Evolutionary conservation across 2,329 filamentous ascomycete genomes (phyloP).

Genomic region (Basipetospora chlamydospora): DNA sequence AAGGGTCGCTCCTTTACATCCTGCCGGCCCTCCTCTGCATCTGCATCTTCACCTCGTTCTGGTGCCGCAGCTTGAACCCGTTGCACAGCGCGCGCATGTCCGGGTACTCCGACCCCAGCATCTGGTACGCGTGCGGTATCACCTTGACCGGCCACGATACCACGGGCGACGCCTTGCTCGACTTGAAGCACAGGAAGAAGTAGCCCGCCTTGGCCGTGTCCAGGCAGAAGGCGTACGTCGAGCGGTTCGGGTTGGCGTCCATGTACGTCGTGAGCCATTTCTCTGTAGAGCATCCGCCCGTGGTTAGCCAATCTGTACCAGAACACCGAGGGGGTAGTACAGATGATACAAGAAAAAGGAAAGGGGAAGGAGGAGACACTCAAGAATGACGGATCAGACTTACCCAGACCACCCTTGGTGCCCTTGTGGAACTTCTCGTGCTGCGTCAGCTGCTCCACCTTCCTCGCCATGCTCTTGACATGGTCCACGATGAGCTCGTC

Average conservation of each 20-base stretch:
- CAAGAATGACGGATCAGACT: too few species aligned
- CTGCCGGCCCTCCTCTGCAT: slow-evolving; percentile 10
- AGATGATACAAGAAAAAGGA: not conserved
- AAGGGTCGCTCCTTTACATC: too few species aligned
- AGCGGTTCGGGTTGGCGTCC: slow-evolving; percentile 86
- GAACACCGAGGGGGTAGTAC: not conserved
- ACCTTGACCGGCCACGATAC: slow-evolving; percentile 78
- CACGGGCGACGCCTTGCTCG: slow-evolving; percentile 57
- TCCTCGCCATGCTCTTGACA: slow-evolving; percentile 93
- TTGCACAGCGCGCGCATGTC: slow-evolving; percentile 94
- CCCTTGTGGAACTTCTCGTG: slow-evolving; percentile 86
- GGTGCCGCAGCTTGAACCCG: slow-evolving; percentile 79
- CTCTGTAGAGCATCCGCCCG: slow-evolving; percentile 51
- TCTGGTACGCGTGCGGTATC: slow-evolving; percentile 83
- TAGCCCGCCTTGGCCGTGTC: slow-evolving; percentile 85
- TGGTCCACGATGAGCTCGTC: slow-evolving; percentile 96
- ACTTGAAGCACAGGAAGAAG: slow-evolving; percentile 95
- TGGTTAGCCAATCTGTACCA: slow-evolving; percentile 10
- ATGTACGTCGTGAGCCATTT: slow-evolving; percentile 94
- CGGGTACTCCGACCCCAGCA: slow-evolving; percentile 78
- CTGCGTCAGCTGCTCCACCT: slow-evolving; percentile 90
- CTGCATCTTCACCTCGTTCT: slow-evolving; percentile 49
- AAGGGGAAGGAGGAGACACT: slow-evolving; percentile 1
- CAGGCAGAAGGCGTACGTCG: slow-evolving; percentile 90
- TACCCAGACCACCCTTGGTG: slow-evolving; percentile 64